Percentiles rank a stretch among this genome's conserved stretches.
phyloP scores from a whole-genome alignment of 1,139 yeast species.

The Debaryomyces nepalensis region DNA sequence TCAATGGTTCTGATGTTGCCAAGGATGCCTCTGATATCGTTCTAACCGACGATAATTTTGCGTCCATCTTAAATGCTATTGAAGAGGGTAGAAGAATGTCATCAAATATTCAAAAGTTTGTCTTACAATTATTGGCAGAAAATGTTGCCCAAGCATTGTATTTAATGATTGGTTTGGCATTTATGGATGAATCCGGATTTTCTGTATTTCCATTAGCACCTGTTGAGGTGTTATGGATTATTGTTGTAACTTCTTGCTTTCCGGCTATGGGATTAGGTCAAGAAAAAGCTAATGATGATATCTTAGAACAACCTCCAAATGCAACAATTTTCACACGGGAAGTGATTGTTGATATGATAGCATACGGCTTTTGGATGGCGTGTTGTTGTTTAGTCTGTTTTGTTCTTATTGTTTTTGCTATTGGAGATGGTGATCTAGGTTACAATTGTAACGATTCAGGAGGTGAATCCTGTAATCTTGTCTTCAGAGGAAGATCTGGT shows the following conservation, averaged over 20 bases:
- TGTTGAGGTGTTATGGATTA: slow-evolving; percentile 80
- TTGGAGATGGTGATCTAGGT: slow-evolving; percentile 73
- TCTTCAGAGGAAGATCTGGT: slow-evolving; percentile 79
- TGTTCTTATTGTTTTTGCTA: slow-evolving; percentile 66
- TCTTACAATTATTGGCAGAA: slow-evolving; percentile 76
- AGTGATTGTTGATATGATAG: slow-evolving; percentile 72
- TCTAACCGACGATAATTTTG: slow-evolving; percentile 75
- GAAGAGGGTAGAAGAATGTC: slow-evolving; percentile 87
- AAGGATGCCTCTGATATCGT: slow-evolving; percentile 81
- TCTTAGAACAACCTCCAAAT: slow-evolving; percentile 69
- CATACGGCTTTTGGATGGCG: slow-evolving; percentile 78
- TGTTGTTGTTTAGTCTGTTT: slow-evolving; percentile 71
- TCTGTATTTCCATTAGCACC: slow-evolving; percentile 82
- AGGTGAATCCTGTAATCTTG: slow-evolving; percentile 54
- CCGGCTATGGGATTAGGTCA: slow-evolving; percentile 87
- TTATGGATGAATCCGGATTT: slow-evolving; percentile 58
- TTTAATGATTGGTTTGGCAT: slow-evolving; percentile 72
- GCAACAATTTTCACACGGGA: slow-evolving; percentile 71
- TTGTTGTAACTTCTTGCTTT: slow-evolving; percentile 78
- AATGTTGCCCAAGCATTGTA: slow-evolving; percentile 80
- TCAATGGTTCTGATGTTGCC: slow-evolving; percentile 81
- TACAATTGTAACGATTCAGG: slow-evolving; percentile 54
- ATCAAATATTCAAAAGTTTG: slow-evolving; percentile 79
- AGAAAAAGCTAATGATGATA: slow-evolving; percentile 68
- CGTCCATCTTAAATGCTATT: slow-evolving; percentile 75